Percentiles rank a stretch among this genome's conserved stretches.
Conservation (phyloP, 495 filamentous ascomycete species). For the Aspergillus sclerotiicarbonarius region DNA sequence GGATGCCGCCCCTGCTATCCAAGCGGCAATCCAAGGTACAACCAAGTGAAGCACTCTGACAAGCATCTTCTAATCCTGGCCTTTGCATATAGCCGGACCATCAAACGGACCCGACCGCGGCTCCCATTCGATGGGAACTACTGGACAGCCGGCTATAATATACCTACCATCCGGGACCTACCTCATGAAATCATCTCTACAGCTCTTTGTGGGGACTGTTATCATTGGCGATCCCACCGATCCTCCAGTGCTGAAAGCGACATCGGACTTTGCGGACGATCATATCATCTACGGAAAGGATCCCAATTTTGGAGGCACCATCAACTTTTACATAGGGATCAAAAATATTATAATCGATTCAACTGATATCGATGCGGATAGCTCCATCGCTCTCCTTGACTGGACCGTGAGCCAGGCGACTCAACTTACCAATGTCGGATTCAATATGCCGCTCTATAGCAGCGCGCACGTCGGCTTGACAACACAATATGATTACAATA, state of each 20-base stretch:
- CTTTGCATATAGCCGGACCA: slow-evolving; percentile 24
- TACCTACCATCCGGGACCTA: slow-evolving; percentile 49
- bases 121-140: slow-evolving; percentile 37
- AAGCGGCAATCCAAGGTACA: slow-evolving; percentile 31
- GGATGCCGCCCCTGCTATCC: slow-evolving; percentile 27
- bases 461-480: slow-evolving; percentile 64
- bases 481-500: slow-evolving; percentile 59
- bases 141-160: slow-evolving; percentile 45
- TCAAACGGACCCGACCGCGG: slow-evolving; percentile 26
- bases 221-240: slow-evolving; percentile 40
- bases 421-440: slow-evolving; percentile 69
- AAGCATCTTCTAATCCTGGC: neutral
- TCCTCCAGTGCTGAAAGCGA: slow-evolving; percentile 33
- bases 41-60: neutral
- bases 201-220: slow-evolving; percentile 41
- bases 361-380: slow-evolving; percentile 22
- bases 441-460: slow-evolving; percentile 58
- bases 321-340: slow-evolving; percentile 42
- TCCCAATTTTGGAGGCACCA: slow-evolving; percentile 31
- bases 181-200: slow-evolving; percentile 30
- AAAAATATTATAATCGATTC: slow-evolving; percentile 45
- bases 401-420: slow-evolving; percentile 72
- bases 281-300: slow-evolving; percentile 38
- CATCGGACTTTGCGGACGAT: slow-evolving; percentile 22
- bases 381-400: slow-evolving; percentile 34